Evolutionary conservation across 1,139 yeast genomes (phyloP).

Genomic region (Scheffersomyces quercinus): DNA sequence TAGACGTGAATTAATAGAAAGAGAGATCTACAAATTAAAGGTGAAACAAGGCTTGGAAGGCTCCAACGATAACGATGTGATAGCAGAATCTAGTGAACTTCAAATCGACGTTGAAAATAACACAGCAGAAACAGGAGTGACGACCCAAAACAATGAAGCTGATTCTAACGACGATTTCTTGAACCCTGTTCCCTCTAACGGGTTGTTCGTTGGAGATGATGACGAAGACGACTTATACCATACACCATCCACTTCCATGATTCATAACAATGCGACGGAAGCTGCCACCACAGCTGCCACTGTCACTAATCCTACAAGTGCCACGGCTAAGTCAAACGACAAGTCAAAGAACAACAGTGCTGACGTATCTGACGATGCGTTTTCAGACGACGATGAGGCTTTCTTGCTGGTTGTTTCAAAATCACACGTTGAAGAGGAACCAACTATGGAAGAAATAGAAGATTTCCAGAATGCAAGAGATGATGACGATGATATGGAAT

Average conservation of each 20-base stretch:
- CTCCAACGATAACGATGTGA: not conserved
- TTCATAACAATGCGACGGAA: not conserved
- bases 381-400: constrained; percentile 21
- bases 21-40: constrained; percentile 35
- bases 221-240: constrained; percentile 14
- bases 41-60: constrained; percentile 34
- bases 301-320: not conserved
- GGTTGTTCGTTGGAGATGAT: constrained; percentile 31
- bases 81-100: not conserved
- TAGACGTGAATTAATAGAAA: constrained; percentile 36
- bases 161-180: constrained; percentile 13
- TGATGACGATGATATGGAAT: constrained; percentile 33
- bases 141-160: not conserved
- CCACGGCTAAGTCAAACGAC: not conserved
- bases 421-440: constrained; percentile 9
- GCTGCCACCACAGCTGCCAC: not conserved
- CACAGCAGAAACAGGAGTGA: not conserved
- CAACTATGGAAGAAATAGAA: constrained; percentile 11
- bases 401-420: not conserved
- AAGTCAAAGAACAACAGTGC: constrained; percentile 2
- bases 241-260: not conserved
- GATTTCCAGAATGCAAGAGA: constrained; percentile 19
- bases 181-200: constrained; percentile 13
- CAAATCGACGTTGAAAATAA: constrained; percentile 4
- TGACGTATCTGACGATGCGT: constrained; percentile 16